A percentile compares a stretch with the other conserved stretches of the same genome.
Conservation (phyloP, 768 basidiomycete genomes). For the Tubosaeta sp. region DNA sequence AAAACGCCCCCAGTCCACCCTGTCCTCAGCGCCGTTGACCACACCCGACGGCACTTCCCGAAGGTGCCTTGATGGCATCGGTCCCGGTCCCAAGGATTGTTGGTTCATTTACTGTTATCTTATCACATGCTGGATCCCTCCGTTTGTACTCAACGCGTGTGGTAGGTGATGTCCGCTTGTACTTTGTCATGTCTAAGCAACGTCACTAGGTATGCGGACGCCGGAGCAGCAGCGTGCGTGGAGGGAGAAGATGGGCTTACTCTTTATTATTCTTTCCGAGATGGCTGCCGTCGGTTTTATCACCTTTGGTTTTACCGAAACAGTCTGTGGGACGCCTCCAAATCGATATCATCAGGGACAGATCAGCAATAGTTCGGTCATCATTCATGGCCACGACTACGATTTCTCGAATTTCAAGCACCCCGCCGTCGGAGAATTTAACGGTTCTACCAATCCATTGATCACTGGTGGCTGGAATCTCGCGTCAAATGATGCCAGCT, state of each 20-base stretch:
- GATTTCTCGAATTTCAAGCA: slow-evolving; percentile 87
- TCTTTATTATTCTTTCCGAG: slow-evolving; percentile 70
- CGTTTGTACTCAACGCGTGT: slow-evolving; percentile 68
- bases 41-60: slow-evolving; percentile 34
- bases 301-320: slow-evolving; percentile 95
- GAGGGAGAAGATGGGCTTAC: slow-evolving; percentile 96
- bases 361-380: slow-evolving; percentile 73
- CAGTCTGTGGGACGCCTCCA: slow-evolving; percentile 86
- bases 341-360: slow-evolving; percentile 78
- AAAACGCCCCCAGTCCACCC: slow-evolving; percentile 47
- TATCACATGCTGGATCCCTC: slow-evolving; percentile 80
- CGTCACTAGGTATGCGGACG: slow-evolving; percentile 67
- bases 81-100: slow-evolving; percentile 84
- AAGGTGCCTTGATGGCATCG: slow-evolving; percentile 66
- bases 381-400: slow-evolving; percentile 94
- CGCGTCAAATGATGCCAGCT: slow-evolving; percentile 86
- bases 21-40: slow-evolving; percentile 37
- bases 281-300: slow-evolving; percentile 97
- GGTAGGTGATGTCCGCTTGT: slow-evolving; percentile 47
- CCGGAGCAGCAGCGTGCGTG: slow-evolving; percentile 95
- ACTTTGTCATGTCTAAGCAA: slow-evolving; percentile 7
- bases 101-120: slow-evolving; percentile 96
- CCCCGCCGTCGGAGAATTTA: slow-evolving; percentile 65
- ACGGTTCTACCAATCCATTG: slow-evolving; percentile 80
- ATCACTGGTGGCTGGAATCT: slow-evolving; percentile 71